phyloP scores from a whole-genome alignment of 495 filamentous ascomycete genomes.

The Lentithecium fluviatile region DNA sequence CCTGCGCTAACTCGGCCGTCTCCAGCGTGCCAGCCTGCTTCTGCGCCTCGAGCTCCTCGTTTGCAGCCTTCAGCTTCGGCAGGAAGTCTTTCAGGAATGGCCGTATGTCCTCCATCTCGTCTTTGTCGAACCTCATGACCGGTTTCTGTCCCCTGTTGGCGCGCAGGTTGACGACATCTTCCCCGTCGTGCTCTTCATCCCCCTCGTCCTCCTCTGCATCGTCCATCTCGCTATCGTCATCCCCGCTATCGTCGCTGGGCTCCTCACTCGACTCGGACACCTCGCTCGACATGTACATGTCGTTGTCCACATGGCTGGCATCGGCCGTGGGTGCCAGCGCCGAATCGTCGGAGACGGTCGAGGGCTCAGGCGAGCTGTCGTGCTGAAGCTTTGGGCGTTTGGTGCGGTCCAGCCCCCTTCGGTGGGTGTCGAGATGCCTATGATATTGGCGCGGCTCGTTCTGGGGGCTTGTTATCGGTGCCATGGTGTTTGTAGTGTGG shows the following conservation, averaged over 20 bases:
- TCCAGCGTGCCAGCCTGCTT: slow-evolving; percentile 23
- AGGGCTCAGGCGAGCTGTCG: slow-evolving; percentile 17
- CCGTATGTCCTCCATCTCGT: slow-evolving; percentile 20
- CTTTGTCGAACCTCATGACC: slow-evolving; percentile 15
- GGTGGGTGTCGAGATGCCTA: neutral
- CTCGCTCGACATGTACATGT: slow-evolving; percentile 29
- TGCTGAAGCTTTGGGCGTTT: slow-evolving; percentile 14
- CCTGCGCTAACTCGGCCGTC: slow-evolving; percentile 18
- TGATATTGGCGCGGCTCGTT: neutral
- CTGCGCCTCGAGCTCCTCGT: slow-evolving; percentile 31
- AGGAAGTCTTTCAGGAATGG: slow-evolving; percentile 28
- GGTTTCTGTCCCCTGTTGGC: slow-evolving; percentile 28
- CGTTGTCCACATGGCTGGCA: slow-evolving; percentile 17
- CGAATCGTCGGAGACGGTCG: slow-evolving; percentile 25
- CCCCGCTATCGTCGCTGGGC: neutral
- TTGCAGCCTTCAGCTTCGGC: slow-evolving; percentile 34
- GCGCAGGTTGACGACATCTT: slow-evolving; percentile 18
- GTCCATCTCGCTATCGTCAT: slow-evolving; percentile 8
- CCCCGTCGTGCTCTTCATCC: slow-evolving; percentile 8
- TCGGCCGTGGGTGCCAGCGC: slow-evolving; percentile 18
- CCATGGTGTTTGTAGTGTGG: no score
- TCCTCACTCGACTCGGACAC: slow-evolving; percentile 24
- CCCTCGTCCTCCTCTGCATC: slow-evolving; percentile 31
- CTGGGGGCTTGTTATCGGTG: no score
- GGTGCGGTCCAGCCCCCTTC: slow-evolving; percentile 1